phyloP scores from a whole-genome alignment of 805 yeast species.

The Pichia nakasei region DNA sequence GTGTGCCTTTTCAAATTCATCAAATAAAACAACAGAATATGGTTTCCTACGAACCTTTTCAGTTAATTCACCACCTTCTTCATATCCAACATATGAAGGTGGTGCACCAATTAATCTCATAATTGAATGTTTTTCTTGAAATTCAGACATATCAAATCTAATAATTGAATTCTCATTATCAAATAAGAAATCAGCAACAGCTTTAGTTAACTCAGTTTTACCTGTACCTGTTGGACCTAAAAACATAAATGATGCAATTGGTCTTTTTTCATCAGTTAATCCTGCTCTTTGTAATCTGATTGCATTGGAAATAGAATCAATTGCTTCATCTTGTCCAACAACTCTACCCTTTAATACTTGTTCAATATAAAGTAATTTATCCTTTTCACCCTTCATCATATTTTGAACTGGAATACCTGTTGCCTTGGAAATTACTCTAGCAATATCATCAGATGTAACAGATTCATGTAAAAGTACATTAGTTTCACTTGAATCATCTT shows the following conservation, averaged over 20 bases:
- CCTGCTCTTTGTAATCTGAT: conserved; percentile 97
- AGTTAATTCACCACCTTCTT: conserved; percentile 91
- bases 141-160: conserved; percentile 96
- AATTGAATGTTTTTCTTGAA: conserved; percentile 88
- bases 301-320: conserved; percentile 82
- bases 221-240: conserved; percentile 99
- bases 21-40: conserved; percentile 84
- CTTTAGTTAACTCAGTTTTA: conserved; percentile 90
- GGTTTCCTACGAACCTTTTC: conserved; percentile 96
- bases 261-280: conserved; percentile 85
- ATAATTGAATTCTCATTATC: conserved; percentile 82
- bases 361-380: conserved; percentile 84
- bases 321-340: conserved; percentile 94
- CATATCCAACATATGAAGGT: conserved; percentile 96
- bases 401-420: conserved; percentile 93
- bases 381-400: conserved; percentile 90
- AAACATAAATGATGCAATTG: conserved; percentile 94
- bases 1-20: conserved; percentile 96
- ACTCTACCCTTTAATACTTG: conserved; percentile 65
- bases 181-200: conserved; percentile 84
- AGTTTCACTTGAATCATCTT: conserved; percentile 22
- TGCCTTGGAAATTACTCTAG: conserved; percentile 84
- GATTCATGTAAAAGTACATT: conserved; percentile 65
- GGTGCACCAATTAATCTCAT: conserved; percentile 95
- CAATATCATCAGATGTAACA: conserved; percentile 90